Conservation (phyloP, 2,329 filamentous ascomycete genomes). For the Coniella lustricola region DNA sequence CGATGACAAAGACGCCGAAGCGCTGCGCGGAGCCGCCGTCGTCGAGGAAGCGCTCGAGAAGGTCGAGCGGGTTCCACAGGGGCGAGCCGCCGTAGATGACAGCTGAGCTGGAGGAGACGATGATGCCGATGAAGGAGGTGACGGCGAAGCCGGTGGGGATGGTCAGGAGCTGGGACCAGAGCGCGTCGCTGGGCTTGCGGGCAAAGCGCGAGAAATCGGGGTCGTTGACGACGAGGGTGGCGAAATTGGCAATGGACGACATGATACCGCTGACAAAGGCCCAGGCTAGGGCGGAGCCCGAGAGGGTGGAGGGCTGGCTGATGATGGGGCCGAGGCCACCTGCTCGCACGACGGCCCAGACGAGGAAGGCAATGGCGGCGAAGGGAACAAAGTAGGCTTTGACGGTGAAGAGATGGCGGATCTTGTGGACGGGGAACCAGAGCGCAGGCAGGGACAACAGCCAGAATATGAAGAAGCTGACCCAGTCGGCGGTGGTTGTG, state of each 20-base stretch:
- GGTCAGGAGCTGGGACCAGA: constrained; percentile 73
- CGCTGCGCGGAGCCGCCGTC: constrained; percentile 62
- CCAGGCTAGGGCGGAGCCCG: constrained; percentile 71
- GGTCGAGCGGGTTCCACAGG: constrained; percentile 66
- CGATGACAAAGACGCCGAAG: constrained; percentile 70
- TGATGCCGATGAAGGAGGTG: constrained; percentile 79
- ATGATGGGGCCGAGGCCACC: constrained; percentile 80
- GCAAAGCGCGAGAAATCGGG: constrained; percentile 85
- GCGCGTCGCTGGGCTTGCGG: constrained; percentile 62
- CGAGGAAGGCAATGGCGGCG: constrained; percentile 79
- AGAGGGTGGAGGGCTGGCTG: constrained; percentile 53
- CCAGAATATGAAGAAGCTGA: constrained; percentile 87
- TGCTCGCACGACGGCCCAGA: constrained; percentile 77
- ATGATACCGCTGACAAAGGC: constrained; percentile 79
- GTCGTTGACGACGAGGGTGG: constrained; percentile 75
- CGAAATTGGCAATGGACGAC: constrained; percentile 85
- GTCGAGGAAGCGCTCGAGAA: constrained; percentile 61
- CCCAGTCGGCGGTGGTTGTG: constrained; percentile 67
- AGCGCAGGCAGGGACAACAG: constrained; percentile 71
- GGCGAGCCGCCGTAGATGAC: constrained; percentile 57
- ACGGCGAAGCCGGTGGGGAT: constrained; percentile 67
- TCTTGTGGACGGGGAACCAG: constrained; percentile 83
- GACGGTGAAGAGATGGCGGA: constrained; percentile 84
- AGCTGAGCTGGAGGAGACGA: constrained; percentile 65
- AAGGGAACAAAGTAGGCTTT: constrained; percentile 79